A percentile compares a stretch with the other conserved stretches of the same genome.
These are phyloP conservation scores for Halophytophthora polymorphica DNA, from an alignment of 352 stramenopile species.

Conservation along the genomic window DNA sequence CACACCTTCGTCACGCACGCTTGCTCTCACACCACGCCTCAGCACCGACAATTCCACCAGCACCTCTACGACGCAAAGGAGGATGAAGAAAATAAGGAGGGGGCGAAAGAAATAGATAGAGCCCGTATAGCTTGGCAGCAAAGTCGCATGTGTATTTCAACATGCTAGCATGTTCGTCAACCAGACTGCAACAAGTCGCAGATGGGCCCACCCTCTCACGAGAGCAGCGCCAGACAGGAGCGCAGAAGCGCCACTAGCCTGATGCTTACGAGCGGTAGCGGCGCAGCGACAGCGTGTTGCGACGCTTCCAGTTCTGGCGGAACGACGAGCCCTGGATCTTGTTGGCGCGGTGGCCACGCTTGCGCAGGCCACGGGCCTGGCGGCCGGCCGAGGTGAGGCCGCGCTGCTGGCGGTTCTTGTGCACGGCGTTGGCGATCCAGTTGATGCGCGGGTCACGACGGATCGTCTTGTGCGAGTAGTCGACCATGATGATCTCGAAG, in stretches of 20 bases:
- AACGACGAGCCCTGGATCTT: slow-evolving; percentile 98
- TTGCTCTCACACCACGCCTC: too few relatives aligned
- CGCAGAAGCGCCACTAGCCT: slow-evolving; percentile 2
- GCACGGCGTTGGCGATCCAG: slow-evolving; percentile 98
- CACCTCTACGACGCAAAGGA: too few relatives aligned
- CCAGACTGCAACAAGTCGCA: slow-evolving; percentile 27
- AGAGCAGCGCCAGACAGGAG: slow-evolving; percentile 7
- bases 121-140: slow-evolving; percentile 27
- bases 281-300: slow-evolving; percentile 98
- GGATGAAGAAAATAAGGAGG: slow-evolving; percentile 2
- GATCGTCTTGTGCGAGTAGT: slow-evolving; percentile 97
- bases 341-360: slow-evolving; percentile 98
- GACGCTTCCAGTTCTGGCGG: slow-evolving; percentile 97
- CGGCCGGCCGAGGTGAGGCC: slow-evolving; percentile 98
- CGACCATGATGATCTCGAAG: slow-evolving; percentile 99
- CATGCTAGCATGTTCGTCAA: slow-evolving; percentile 20
- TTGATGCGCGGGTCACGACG: slow-evolving; percentile 99
- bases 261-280: slow-evolving; percentile 94
- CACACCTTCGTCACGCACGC: too few relatives aligned
- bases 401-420: slow-evolving; percentile 99
- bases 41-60: too few relatives aligned
- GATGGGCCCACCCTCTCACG: not conserved
- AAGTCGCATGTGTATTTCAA: slow-evolving; percentile 39
- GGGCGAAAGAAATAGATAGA: slow-evolving; percentile 8
- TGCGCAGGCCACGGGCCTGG: slow-evolving; percentile 96